Evolutionary conservation across 371 early-diverging fungal genomes (phyloP).

Genomic region (Circinella minor): DNA sequence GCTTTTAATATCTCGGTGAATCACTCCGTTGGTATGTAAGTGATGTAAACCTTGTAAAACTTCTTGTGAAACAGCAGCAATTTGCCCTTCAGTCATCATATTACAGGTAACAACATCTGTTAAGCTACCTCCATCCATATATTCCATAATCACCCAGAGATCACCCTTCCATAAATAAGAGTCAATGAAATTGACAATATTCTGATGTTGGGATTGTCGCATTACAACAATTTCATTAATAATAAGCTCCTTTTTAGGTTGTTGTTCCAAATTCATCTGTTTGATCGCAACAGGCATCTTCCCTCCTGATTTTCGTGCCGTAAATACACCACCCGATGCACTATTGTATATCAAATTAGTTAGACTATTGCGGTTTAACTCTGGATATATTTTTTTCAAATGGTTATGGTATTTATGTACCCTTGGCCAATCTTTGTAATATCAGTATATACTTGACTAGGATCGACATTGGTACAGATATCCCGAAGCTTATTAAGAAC

Average conservation of each 20-base stretch:
- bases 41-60: conserved; percentile 90
- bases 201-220: conserved; percentile 86
- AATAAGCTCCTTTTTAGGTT: conserved; percentile 95
- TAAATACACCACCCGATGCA: conserved; percentile 94
- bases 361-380: too few species aligned
- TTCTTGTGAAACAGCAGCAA: conserved; percentile 92
- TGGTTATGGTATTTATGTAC: conserved; percentile 33
- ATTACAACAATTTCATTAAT: conserved; percentile 97
- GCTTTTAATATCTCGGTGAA: conserved; percentile 98
- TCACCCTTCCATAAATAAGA: conserved; percentile 87
- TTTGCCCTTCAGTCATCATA: conserved; percentile 95
- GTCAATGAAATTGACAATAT: conserved; percentile 97
- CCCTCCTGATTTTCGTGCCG: conserved; percentile 73
- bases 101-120: conserved; percentile 92
- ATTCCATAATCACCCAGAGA: conserved; percentile 96
- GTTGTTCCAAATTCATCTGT: conserved; percentile 95
- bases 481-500: conserved; percentile 82
- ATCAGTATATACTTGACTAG: conserved; percentile 74
- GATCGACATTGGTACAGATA: conserved; percentile 90
- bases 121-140: conserved; percentile 96
- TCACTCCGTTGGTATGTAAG: conserved; percentile 93
- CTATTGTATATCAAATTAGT: conserved; percentile 35
- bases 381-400: too few species aligned
- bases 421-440: conserved; percentile 95
- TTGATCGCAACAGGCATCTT: conserved; percentile 88